phyloP scores from a whole-genome alignment of 441 rosid species.

The Breynia disticha region DNA sequence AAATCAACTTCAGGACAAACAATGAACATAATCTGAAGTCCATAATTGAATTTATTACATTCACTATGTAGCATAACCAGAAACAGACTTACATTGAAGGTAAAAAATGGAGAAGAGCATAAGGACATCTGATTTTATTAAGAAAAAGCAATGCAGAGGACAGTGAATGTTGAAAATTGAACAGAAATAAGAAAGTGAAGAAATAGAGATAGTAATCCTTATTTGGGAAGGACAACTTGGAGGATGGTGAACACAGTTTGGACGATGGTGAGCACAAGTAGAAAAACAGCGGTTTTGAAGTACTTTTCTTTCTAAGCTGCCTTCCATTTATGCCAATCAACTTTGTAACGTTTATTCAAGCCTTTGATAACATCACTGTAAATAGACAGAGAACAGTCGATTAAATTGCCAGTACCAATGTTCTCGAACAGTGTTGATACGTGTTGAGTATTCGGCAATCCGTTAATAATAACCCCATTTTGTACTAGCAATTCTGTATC shows the following conservation, averaged over 20 bases:
- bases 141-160: too few species aligned
- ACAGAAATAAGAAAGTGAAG: too few species aligned
- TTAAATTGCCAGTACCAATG: background rate
- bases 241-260: conserved; percentile 10
- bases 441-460: background rate
- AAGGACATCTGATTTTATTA: too few species aligned
- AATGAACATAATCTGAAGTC: too few species aligned
- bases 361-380: background rate
- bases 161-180: too few species aligned
- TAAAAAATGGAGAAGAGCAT: too few species aligned
- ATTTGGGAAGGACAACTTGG: too few species aligned
- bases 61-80: too few species aligned
- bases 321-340: background rate
- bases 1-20: too few species aligned
- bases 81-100: too few species aligned
- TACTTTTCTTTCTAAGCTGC: conserved; percentile 1
- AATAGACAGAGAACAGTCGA: background rate
- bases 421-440: background rate
- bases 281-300: conserved; percentile 13
- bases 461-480: background rate
- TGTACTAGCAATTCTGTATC: background rate
- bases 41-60: too few species aligned
- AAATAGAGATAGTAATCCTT: too few species aligned
- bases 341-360: background rate
- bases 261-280: conserved; percentile 10